Evolutionary conservation across 208 protist species (phyloP).

Genomic region (Leishmania tarentolae): DNA sequence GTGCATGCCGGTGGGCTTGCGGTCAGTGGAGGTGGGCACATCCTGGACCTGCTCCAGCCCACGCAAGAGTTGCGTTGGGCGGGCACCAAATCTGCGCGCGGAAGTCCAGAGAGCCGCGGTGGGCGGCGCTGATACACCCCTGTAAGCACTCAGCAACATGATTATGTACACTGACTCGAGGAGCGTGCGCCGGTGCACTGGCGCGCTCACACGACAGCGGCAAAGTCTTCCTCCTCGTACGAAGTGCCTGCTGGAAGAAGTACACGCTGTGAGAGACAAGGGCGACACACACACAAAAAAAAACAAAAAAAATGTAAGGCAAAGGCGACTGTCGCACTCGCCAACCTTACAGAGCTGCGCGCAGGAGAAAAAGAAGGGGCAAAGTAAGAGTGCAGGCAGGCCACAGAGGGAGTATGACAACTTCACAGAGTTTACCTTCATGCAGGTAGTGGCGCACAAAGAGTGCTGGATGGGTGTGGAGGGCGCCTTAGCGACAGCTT

Average conservation of each 20-base stretch:
- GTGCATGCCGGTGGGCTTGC: slow-evolving; percentile 78
- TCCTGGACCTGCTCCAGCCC: slow-evolving; percentile 89
- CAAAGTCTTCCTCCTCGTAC: background rate
- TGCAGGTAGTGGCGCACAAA: background rate
- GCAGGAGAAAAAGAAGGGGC: background rate
- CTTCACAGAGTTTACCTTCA: background rate
- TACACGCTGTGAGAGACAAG: background rate
- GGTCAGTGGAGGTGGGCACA: slow-evolving; percentile 80
- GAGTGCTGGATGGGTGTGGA: background rate
- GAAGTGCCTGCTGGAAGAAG: background rate
- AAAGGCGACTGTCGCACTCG: background rate
- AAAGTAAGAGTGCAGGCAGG: background rate
- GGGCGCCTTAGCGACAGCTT: background rate
- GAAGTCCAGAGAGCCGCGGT: background rate
- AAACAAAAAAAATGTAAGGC: background rate
- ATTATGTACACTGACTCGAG: background rate
- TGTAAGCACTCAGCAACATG: background rate
- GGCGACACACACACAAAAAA: background rate
- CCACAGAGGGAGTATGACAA: background rate
- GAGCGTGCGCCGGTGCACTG: background rate
- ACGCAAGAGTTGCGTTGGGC: slow-evolving; percentile 31
- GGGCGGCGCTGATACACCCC: background rate
- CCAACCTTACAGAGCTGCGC: background rate
- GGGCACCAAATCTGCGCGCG: slow-evolving; percentile 20
- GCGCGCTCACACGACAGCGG: background rate